A percentile compares a stretch with the other conserved stretches of the same genome.
phyloP scores from a whole-genome alignment of 1,284 basidiomycete species.

The Cystobasidium slooffiae region DNA sequence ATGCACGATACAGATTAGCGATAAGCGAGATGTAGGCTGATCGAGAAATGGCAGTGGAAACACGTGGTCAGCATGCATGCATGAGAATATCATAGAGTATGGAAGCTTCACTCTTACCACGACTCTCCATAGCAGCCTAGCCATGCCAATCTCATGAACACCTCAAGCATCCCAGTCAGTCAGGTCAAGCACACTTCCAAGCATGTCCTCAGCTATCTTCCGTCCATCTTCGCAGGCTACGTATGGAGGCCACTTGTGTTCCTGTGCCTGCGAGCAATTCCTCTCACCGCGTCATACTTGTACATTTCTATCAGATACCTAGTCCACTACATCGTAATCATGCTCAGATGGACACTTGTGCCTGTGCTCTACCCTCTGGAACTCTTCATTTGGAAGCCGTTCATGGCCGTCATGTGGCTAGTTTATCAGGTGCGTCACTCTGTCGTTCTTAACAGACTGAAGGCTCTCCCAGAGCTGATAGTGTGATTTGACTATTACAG shows the following conservation, averaged over 20 bases:
- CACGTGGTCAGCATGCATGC: neutral
- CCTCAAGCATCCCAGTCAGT: neutral
- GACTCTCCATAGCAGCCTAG: neutral
- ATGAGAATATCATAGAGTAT: no score
- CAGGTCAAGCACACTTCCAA: neutral
- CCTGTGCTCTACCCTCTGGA: conserved; percentile 30
- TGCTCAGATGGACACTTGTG: conserved; percentile 1
- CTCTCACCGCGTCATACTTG: neutral
- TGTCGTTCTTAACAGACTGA: neutral
- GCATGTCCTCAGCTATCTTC: neutral
- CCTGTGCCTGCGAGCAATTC: conserved; percentile 19
- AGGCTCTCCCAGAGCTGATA: neutral
- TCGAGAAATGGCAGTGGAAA: no score
- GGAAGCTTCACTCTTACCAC: no score
- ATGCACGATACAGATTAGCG: neutral
- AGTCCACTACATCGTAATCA: neutral
- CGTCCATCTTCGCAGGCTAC: neutral
- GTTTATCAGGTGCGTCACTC: conserved; percentile 25
- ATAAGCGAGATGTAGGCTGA: neutral
- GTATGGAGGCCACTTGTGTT: conserved; percentile 4
- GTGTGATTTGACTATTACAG: neutral
- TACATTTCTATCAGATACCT: conserved; percentile 3
- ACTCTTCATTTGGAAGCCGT: conserved; percentile 18
- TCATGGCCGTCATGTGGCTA: conserved; percentile 10
- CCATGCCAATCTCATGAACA: neutral